A percentile compares a stretch with the other conserved stretches of the same genome.
Conservation (phyloP, 2,329 filamentous ascomycete genomes). For the Talaromyces sp. region DNA sequence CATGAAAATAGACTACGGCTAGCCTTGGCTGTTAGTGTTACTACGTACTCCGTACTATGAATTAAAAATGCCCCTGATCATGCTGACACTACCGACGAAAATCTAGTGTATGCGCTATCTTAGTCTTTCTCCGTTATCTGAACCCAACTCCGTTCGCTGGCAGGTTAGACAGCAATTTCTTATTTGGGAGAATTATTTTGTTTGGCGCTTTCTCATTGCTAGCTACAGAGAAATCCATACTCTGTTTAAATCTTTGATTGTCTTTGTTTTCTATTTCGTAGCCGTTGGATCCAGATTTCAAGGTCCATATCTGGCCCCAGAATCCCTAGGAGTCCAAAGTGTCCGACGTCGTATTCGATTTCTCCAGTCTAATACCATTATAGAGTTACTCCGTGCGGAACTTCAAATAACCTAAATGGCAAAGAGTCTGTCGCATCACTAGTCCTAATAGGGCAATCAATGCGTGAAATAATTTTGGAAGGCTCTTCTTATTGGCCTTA, state of each 20-base stretch:
- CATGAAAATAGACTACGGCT: background rate
- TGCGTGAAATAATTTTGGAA: background rate
- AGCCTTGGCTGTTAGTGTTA: background rate
- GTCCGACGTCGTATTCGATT: background rate
- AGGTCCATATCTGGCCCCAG: background rate
- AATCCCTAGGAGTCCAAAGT: background rate
- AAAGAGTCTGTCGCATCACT: background rate
- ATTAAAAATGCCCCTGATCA: background rate
- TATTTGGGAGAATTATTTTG: background rate
- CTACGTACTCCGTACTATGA: background rate
- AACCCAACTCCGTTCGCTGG: background rate
- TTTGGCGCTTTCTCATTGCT: background rate
- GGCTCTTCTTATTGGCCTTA: background rate
- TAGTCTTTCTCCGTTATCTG: background rate
- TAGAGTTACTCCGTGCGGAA: background rate
- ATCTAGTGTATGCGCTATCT: background rate
- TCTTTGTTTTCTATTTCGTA: background rate
- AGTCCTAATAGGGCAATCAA: background rate
- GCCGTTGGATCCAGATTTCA: background rate
- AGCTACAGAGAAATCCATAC: background rate
- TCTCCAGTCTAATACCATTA: background rate
- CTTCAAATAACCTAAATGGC: background rate
- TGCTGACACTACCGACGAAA: background rate
- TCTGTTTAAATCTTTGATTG: background rate
- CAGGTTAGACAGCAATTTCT: background rate